These are phyloP conservation scores for Plasmodium fragile DNA, from an alignment of 169 alveolate genomes.

Conservation along the genomic window DNA sequence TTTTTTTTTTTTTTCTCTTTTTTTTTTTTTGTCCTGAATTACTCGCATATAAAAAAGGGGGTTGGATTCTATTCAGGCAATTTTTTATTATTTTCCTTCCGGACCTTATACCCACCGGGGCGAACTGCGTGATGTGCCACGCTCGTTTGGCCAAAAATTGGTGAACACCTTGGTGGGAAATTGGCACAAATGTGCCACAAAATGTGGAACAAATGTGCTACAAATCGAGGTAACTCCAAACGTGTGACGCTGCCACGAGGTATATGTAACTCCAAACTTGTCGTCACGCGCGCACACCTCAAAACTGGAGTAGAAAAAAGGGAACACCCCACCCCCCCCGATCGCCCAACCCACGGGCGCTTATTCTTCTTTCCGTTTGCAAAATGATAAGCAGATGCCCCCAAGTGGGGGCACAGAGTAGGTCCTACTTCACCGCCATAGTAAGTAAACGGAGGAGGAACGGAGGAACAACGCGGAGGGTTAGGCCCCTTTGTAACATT, in stretches of 20 bases:
- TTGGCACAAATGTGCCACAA: too few relatives aligned
- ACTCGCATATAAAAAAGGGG: not conserved
- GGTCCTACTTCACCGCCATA: conserved; percentile 48
- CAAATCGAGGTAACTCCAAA: too few relatives aligned
- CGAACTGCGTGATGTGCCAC: not conserved
- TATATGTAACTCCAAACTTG: not conserved
- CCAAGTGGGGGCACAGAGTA: not conserved
- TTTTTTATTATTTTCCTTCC: not conserved
- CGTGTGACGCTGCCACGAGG: not conserved
- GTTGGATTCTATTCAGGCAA: not conserved
- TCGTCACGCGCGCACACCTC: not conserved
- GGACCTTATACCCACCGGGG: too few relatives aligned
- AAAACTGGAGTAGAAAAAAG: not conserved
- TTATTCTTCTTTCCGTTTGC: not conserved
- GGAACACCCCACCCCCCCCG: not conserved
- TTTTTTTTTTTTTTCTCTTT: not conserved
- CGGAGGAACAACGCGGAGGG: not conserved
- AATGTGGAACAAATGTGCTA: too few relatives aligned
- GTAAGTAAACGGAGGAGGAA: not conserved
- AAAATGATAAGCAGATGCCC: not conserved
- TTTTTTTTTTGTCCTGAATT: not conserved
- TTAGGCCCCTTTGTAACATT: not conserved
- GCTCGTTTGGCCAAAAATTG: not conserved
- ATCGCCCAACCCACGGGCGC: not conserved
- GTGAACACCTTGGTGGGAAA: not conserved